Base-by-base conservation (phyloP, 306 rosid genomes). In the Rosa rugosa region DNA sequence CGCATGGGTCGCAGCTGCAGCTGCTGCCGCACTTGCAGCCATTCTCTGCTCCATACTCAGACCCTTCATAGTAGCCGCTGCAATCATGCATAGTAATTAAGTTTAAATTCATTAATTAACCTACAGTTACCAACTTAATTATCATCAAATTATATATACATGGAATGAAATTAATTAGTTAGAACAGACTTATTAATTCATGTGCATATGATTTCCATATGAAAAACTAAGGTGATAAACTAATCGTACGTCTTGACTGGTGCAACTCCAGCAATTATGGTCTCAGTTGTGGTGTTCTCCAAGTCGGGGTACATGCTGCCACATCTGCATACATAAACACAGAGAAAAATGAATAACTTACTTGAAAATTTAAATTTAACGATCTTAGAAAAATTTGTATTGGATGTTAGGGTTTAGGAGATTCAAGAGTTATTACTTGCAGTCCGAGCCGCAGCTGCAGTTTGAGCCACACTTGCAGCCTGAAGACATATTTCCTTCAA, bases 1-100 rank as follows among this genome's bases (percentile, higher is more conserved):
- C 11, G 85, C 82, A 77, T 72, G 82, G 45, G 41, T 73, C 82
- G 69, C 85, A 82, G 53, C 16, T 67, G 77, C 79, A 74, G 79
- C 40, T 66, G 72, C 60, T 75, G 79, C 79, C 79, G 75, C 83
- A 80, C 44, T 17, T 20, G 59, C 83, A 80, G 69, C 6, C 67
- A n/a, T 66, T 66, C 25, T 67, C 85, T 16, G 42, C 79, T 78
- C 22, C 76, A 73, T 3, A 27, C 85, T 66, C 85, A 42, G 75
- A 77, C 47, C 75, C 79, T 20, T 70, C 81, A 64, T 31, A 8
- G 73, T 27, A 5, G 25, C 80, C 60, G 56, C 59, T 66, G 71
- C 13, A 66, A 17, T 18, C 25, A 36, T 11, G 18, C 41, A 63
- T 63, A 16, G 42, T 34, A 27, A 27, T 22, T 11, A 68, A 20